Evolutionary conservation across 140 eudicot species (phyloP).

Genomic region (Flaveria floridana): DNA sequence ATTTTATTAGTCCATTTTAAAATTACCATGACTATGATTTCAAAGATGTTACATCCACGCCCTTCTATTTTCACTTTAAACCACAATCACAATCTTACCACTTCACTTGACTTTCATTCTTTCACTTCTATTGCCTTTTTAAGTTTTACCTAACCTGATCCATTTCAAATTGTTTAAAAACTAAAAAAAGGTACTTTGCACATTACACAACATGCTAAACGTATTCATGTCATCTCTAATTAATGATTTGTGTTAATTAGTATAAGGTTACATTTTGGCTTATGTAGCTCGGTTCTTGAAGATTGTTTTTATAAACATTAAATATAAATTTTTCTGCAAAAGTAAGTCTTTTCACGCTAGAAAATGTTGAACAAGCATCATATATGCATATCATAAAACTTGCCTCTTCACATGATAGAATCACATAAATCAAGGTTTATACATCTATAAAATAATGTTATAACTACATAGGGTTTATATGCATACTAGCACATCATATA

Average conservation of each 20-base stretch:
- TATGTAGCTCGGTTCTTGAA: too few species aligned
- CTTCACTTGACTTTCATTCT: background rate
- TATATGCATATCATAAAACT: background rate
- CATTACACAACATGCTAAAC: too few species aligned
- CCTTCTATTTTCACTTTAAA: background rate
- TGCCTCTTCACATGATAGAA: background rate
- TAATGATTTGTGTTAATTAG: too few species aligned
- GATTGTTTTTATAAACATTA: too few species aligned
- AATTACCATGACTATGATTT: background rate
- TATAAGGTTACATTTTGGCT: too few species aligned
- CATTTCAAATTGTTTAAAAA: too few species aligned
- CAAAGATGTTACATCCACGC: background rate
- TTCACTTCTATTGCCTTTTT: background rate
- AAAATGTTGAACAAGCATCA: background rate
- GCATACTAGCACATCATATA: slow-evolving; percentile 17
- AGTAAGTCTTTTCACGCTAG: background rate
- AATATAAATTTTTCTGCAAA: too few species aligned
- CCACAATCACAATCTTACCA: background rate
- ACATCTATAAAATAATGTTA: background rate
- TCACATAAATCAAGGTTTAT: background rate
- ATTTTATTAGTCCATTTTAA: background rate
- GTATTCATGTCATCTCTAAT: too few species aligned
- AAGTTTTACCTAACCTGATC: too few species aligned
- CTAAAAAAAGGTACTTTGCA: too few species aligned
- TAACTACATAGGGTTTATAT: background rate